Evolutionary conservation across 225 moss, liverwort and hornwort genomes (phyloP).

Genomic region (Physcomitrium patens): DNA sequence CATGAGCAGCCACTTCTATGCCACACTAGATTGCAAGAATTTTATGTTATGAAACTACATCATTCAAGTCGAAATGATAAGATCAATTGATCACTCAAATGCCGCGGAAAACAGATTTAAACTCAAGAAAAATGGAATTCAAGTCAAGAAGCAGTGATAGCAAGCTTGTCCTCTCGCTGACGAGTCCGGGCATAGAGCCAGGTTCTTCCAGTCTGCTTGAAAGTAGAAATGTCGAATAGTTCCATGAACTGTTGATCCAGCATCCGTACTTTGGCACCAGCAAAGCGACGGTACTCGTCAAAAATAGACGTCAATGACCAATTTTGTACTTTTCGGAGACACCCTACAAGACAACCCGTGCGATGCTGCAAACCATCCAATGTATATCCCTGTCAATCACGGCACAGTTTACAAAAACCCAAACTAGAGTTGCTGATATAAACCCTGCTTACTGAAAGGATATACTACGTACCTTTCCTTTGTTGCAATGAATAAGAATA

Average conservation of each 20-base stretch:
- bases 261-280: constrained; percentile 96
- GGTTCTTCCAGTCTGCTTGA: constrained; percentile 80
- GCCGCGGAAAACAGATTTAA: background rate
- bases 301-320: constrained; percentile 97
- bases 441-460: constrained; percentile 2
- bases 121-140: constrained; percentile 6
- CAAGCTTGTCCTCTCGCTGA: constrained; percentile 52
- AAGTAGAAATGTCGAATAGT: constrained; percentile 86
- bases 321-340: constrained; percentile 95
- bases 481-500: constrained; percentile 96
- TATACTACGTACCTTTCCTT: constrained; percentile 82
- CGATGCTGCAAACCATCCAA: constrained; percentile 52
- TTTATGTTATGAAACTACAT: constrained; percentile 23
- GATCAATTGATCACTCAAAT: constrained; percentile 24
- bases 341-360: constrained; percentile 96
- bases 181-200: constrained; percentile 73
- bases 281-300: constrained; percentile 97
- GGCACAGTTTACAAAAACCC: background rate
- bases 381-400: background rate
- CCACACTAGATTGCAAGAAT: constrained; percentile 24
- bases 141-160: constrained; percentile 43
- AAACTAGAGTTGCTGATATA: background rate
- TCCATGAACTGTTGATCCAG: constrained; percentile 99
- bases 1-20: constrained; percentile 12
- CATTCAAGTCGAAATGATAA: constrained; percentile 31